Conservation (phyloP, 495 filamentous ascomycete species). For the Neurospora sp. region DNA sequence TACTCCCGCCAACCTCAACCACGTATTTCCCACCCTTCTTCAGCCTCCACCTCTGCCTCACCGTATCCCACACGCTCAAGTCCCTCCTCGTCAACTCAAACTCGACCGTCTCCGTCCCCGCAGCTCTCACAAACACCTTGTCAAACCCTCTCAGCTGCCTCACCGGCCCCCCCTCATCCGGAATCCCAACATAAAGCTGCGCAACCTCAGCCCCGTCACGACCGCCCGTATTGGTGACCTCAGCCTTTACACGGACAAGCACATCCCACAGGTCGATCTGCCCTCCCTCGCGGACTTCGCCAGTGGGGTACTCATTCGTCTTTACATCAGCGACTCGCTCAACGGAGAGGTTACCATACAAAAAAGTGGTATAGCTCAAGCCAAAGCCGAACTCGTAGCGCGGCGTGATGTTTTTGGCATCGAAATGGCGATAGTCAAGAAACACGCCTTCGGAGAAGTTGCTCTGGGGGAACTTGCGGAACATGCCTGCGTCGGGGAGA, state of each 20-base stretch:
- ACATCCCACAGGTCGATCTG: conserved; percentile 48
- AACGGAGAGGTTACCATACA: conserved; percentile 34
- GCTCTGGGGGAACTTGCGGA: conserved; percentile 42
- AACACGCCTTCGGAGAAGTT: conserved; percentile 56
- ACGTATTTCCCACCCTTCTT: conserved; percentile 32
- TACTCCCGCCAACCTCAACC: conserved; percentile 51
- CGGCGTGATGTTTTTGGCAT: conserved; percentile 50
- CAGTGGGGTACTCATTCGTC: conserved; percentile 24
- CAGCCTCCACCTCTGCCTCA: conserved; percentile 49
- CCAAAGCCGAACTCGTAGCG: conserved; percentile 67
- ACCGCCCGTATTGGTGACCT: conserved; percentile 47
- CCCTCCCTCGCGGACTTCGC: conserved; percentile 44
- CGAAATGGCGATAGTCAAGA: conserved; percentile 60
- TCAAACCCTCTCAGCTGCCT: conserved; percentile 57
- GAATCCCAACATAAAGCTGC: conserved; percentile 56
- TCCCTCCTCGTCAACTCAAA: conserved; percentile 55
- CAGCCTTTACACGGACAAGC: conserved; percentile 40
- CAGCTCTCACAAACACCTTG: conserved; percentile 42
- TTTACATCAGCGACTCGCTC: conserved; percentile 11
- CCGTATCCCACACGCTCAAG: conserved; percentile 56
- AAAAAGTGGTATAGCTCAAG: conserved; percentile 58
- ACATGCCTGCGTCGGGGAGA: conserved; percentile 20
- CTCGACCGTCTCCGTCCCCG: conserved; percentile 31
- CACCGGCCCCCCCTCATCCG: conserved; percentile 31
- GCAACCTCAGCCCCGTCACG: conserved; percentile 44